Evolutionary conservation across 352 stramenopile genomes (phyloP).

Genomic region (Halophytophthora batemanensis): DNA sequence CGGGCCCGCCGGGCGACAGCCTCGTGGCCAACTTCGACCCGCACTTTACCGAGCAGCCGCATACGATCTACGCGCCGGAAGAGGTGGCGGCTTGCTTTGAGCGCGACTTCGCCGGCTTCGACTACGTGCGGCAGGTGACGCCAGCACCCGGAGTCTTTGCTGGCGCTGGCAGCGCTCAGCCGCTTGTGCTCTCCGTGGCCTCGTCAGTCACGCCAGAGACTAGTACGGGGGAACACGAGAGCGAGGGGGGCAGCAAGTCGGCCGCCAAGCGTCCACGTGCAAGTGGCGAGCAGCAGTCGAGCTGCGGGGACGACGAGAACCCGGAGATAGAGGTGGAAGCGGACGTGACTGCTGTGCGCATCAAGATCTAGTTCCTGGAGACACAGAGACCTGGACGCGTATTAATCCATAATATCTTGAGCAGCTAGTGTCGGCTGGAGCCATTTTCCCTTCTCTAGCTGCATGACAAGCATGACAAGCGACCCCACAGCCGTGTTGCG

Average conservation of each 20-base stretch:
- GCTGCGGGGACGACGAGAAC: slow-evolving; percentile 43
- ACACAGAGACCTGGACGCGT: too few relatives aligned
- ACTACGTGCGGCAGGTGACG: slow-evolving; percentile 58
- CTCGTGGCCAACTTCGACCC: slow-evolving; percentile 85
- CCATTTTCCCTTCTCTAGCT: neutral
- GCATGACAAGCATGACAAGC: too few relatives aligned
- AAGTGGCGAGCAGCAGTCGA: slow-evolving; percentile 19
- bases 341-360: slow-evolving; percentile 35
- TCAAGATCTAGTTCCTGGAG: slow-evolving; percentile 81
- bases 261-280: slow-evolving; percentile 18
- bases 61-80: slow-evolving; percentile 75
- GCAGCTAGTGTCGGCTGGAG: neutral
- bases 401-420: slow-evolving; percentile 29
- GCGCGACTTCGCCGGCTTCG: slow-evolving; percentile 80
- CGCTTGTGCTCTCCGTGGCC: slow-evolving; percentile 19
- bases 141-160: neutral
- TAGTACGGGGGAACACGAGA: slow-evolving; percentile 27
- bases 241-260: slow-evolving; percentile 33
- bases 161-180: slow-evolving; percentile 11
- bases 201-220: neutral
- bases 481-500: too few relatives aligned
- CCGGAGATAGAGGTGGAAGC: slow-evolving; percentile 46
- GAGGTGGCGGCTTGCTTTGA: slow-evolving; percentile 65
- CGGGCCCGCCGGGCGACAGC: slow-evolving; percentile 54
- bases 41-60: slow-evolving; percentile 82